phyloP scores from a whole-genome alignment of 164 flowering plant species.

The Cinnamomum chago region DNA sequence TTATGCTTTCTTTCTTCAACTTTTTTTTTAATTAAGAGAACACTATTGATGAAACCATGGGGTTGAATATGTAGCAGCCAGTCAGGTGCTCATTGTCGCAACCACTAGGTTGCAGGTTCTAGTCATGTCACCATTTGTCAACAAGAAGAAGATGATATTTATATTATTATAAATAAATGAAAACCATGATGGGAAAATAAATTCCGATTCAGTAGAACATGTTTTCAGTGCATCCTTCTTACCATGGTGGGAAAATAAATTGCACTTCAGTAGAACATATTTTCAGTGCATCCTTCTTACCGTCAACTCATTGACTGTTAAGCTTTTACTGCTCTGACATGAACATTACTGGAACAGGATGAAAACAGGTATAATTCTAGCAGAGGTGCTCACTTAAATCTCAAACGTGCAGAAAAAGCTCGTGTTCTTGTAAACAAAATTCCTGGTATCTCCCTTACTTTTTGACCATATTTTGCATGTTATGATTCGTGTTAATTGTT shows the following conservation, averaged over 20 bases:
- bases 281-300: background rate
- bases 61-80: too few species aligned
- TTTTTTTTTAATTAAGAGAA: background rate
- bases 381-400: constrained; percentile 93
- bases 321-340: background rate
- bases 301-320: background rate
- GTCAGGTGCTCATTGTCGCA: too few species aligned
- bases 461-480: background rate
- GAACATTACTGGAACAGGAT: constrained; percentile 54
- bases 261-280: background rate
- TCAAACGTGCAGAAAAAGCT: constrained; percentile 98
- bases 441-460: constrained; percentile 53
- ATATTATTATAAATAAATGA: background rate
- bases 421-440: constrained; percentile 84
- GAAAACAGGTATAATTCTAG: constrained; percentile 90
- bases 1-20: background rate
- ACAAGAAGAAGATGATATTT: background rate
- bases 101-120: too few species aligned
- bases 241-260: background rate
- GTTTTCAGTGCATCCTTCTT: background rate
- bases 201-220: too few species aligned
- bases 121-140: too few species aligned
- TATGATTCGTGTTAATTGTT: too few species aligned
- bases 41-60: too few species aligned
- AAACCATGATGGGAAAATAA: too few species aligned